Evolutionary conservation across 1,284 basidiomycete genomes (phyloP), one percentile per base, ranked within the genome.

Genomic region (Malassezia brasiliensis): DNA sequence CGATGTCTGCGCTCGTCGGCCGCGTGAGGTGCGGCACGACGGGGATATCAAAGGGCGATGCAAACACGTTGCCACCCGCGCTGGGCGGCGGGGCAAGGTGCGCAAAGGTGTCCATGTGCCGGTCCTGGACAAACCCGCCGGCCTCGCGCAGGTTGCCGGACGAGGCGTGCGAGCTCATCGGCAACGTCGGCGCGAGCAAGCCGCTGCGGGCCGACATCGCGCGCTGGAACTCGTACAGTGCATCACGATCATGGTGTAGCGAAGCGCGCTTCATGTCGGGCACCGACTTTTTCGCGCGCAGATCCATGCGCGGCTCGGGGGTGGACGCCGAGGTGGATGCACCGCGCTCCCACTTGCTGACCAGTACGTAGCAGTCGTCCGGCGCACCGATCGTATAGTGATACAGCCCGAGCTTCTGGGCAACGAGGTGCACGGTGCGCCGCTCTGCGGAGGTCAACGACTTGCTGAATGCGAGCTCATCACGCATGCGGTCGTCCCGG

Each of bases 401-500:
- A 74, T 87, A 91, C 22, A 99, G 85, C 50, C 88, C 89, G 15
- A 99, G 81, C 77, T 90, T 94, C 77, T 93, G 89, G 2, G 94
- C 91, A 50, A 98, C 87, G 52, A 96, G 81, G 75, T 99, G 93
- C 17, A 98, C 93, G 17, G 90, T 86, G 59, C 90, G 80, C 50
- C 93, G 79, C 76, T 96, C 91, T 70, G 86, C 85, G 15, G 89
- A 82, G 19, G 82, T 81, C 17, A 96, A 81, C 17, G 85, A 85
- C 59, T 88, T 80, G 32, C 90, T 91, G 75, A 98, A 96, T 5
- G 90, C 87, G 38, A 98, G 83, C 77, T 98, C 93, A 68, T 98
- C 93, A 32, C 94, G 83, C 88, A 98, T 91, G 62, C 83, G 85
- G 75, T 98, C 93, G 68, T 96, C 91, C 78, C 94, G 96, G 84